A percentile compares a stretch with the other conserved stretches of the same genome.
These are phyloP conservation scores for Uncinocarpus reesii DNA, from an alignment of 2,329 filamentous ascomycete species.

Conservation along the genomic window DNA sequence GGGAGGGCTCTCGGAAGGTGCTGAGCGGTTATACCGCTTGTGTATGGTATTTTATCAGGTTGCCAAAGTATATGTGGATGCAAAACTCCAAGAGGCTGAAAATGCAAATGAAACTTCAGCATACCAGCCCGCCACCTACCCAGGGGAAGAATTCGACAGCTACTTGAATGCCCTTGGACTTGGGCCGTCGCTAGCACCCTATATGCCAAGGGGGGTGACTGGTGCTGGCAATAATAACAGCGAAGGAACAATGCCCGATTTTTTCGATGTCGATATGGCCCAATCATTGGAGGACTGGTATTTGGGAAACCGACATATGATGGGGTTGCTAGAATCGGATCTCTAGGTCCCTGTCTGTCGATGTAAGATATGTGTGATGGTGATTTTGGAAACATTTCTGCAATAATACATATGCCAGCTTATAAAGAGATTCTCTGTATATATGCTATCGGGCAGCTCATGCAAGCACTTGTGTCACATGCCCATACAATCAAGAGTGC, in stretches of 20 bases:
- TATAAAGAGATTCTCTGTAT: too few relatives aligned
- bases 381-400: too few relatives aligned
- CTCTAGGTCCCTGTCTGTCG: constrained; percentile 16
- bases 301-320: constrained; percentile 54
- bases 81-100: constrained; percentile 43
- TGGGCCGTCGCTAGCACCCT: constrained; percentile 31
- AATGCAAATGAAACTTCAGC: constrained; percentile 14
- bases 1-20: constrained; percentile 46
- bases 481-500: too few relatives aligned
- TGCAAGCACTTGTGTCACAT: too few relatives aligned
- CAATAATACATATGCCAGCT: too few relatives aligned
- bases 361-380: neutral
- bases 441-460: too few relatives aligned
- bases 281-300: constrained; percentile 55
- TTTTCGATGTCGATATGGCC: constrained; percentile 23
- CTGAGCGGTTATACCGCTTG: constrained; percentile 52
- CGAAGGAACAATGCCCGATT: constrained; percentile 15
- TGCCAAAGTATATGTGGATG: constrained; percentile 52
- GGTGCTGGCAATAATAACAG: constrained; percentile 1
- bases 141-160: constrained; percentile 51
- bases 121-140: constrained; percentile 34
- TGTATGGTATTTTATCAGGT: constrained; percentile 54
- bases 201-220: constrained; percentile 10
- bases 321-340: constrained; percentile 56
- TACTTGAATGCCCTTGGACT: constrained; percentile 56